Base-by-base conservation (phyloP, 164 flowering plant genomes). In the Vitis labrusca region DNA sequence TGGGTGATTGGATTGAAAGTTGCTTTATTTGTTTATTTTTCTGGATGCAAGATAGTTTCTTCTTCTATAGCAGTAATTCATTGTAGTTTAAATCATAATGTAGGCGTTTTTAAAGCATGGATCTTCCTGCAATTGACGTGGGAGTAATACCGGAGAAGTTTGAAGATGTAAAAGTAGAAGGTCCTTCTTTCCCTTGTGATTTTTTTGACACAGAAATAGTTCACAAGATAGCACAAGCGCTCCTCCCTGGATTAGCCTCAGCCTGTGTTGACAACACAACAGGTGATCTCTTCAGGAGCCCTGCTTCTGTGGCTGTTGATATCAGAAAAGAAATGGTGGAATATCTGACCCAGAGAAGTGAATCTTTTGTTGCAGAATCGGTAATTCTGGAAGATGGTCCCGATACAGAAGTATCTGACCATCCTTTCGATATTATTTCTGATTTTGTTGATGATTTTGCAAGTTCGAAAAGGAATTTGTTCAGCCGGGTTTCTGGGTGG, bases 401-500 rank as follows among this genome's bases (percentile, higher is more conserved):
- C 10, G 85, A 82, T 16, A 74, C 72, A 3, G 85, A 82, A 59
- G 72, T 64, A 49, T 78, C 89, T 55, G 85, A 82, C 17, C 80
- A 88, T 78, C 98, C 97, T 23, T 77, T 44, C 32, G 95, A 92
- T 67, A 83, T 91, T 50, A 70, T 92, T n/a, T 74, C 89, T 27
- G 80, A 86, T 61, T 77, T 94, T 55, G 68, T 89, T 61, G 98
- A 92, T 59, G 91, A 92, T 71, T 94, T 91, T 69, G 81, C 86
- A 1, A 66, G 73, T 66, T 75, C 78, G 2, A 94, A 94, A 81
- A 83, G 83, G 79, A 94, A 87, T 63, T 73, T 90, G 53, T 77
- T 89, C 62, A 81, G 91, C 65, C 78, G 89, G 71, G 93, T 94
- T 66, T 94, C 97, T 2, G 92, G 91, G 10, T 92, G 93, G 97